Evolutionary conservation across 805 yeast species (phyloP).

Genomic region (Candida berthetii): DNA sequence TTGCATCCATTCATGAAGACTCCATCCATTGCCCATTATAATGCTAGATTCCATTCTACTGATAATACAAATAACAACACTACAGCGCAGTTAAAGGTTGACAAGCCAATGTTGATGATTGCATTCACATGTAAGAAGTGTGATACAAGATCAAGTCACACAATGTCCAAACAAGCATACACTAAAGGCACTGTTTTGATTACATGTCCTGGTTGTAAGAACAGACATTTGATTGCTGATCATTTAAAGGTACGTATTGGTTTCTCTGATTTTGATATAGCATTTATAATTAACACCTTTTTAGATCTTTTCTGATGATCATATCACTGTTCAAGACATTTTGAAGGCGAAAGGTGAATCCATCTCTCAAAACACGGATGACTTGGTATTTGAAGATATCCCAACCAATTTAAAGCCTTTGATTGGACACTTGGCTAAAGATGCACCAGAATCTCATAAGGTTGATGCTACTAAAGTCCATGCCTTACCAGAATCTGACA

Average conservation of each 20-base stretch:
- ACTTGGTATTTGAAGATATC: constrained; percentile 63
- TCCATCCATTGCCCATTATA: constrained; percentile 2
- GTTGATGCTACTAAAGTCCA: neutral
- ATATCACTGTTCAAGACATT: constrained; percentile 75
- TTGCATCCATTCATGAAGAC: neutral
- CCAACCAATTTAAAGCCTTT: constrained; percentile 45
- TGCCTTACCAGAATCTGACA: neutral
- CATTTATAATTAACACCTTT: constrained; percentile 13
- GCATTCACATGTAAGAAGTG: constrained; percentile 93
- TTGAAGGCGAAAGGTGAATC: constrained; percentile 71
- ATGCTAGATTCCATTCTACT: constrained; percentile 2
- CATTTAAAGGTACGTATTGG: constrained; percentile 47
- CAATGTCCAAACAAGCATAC: constrained; percentile 91
- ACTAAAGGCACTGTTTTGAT: constrained; percentile 79
- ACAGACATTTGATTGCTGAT: constrained; percentile 88
- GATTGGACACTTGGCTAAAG: constrained; percentile 64
- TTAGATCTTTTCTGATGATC: constrained; percentile 72
- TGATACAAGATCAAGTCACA: constrained; percentile 75
- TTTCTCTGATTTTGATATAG: neutral
- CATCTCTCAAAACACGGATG: constrained; percentile 57
- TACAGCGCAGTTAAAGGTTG: constrained; percentile 40
- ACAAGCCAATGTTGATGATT: constrained; percentile 75
- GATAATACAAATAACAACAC: neutral
- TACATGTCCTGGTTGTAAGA: constrained; percentile 88
- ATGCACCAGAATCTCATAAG: constrained; percentile 45